Evolutionary conservation across 1,139 yeast species (phyloP).

Genomic region (Blastobotrys illinoisensis): DNA sequence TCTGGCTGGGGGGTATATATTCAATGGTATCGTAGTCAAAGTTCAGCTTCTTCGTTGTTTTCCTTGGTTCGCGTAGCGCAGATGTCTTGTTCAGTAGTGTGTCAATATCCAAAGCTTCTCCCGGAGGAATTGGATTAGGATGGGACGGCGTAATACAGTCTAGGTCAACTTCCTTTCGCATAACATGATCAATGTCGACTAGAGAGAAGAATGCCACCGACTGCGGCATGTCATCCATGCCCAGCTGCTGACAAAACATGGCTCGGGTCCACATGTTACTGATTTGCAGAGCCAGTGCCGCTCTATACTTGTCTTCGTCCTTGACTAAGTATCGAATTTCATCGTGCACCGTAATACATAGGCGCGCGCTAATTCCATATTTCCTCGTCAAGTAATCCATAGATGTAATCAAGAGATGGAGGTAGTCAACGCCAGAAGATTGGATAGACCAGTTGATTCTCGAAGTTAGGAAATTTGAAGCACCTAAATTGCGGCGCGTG

Average conservation of each 20-base stretch:
- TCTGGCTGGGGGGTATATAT: background rate
- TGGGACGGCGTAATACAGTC: constrained; percentile 91
- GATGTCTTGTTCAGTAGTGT: constrained; percentile 36
- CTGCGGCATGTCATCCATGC: constrained; percentile 85
- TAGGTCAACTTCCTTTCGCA: constrained; percentile 83
- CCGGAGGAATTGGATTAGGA: constrained; percentile 64
- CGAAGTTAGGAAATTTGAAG: constrained; percentile 70
- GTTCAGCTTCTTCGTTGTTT: background rate
- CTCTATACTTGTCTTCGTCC: constrained; percentile 65
- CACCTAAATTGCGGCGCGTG: constrained; percentile 53
- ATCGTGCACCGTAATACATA: constrained; percentile 89
- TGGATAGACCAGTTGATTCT: constrained; percentile 98
- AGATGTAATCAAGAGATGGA: constrained; percentile 76
- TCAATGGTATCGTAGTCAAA: background rate
- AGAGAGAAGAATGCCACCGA: constrained; percentile 94
- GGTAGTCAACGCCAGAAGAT: constrained; percentile 94
- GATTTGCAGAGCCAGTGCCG: constrained; percentile 79
- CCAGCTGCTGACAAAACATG: constrained; percentile 89
- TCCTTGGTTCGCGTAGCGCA: background rate
- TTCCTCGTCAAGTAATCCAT: constrained; percentile 75
- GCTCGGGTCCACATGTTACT: constrained; percentile 95
- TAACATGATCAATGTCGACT: constrained; percentile 81
- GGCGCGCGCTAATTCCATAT: constrained; percentile 69
- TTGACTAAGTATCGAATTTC: constrained; percentile 79
- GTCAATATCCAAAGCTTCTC: constrained; percentile 65